These are phyloP conservation scores for Chernovozyma sophiae-reginae DNA, from an alignment of 1,139 yeast species.

Conservation along the genomic window DNA sequence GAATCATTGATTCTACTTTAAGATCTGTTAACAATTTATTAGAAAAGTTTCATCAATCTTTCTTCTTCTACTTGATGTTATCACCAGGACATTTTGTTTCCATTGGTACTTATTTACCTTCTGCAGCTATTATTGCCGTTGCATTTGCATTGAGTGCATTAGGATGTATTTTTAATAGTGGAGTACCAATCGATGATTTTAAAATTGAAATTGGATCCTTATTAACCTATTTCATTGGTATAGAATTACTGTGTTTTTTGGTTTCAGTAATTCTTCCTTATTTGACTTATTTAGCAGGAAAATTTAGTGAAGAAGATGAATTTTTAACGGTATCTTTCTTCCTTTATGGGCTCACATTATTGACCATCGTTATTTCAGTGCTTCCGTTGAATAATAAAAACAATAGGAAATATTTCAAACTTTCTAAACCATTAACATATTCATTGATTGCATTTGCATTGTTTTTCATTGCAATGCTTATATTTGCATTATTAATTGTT, in stretches of 20 bases:
- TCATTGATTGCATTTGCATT: constrained; percentile 42
- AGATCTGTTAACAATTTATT: constrained; percentile 87
- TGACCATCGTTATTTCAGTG: constrained; percentile 17
- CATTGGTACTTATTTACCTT: constrained; percentile 88
- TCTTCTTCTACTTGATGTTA: constrained; percentile 83
- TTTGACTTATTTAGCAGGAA: constrained; percentile 13
- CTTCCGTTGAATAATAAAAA: constrained; percentile 15
- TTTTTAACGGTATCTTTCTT: constrained; percentile 2
- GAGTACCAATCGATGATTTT: constrained; percentile 19
- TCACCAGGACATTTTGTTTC: constrained; percentile 82
- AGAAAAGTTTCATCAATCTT: constrained; percentile 96
- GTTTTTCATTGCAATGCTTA: constrained; percentile 60
- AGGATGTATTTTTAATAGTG: constrained; percentile 50
- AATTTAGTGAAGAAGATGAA: constrained; percentile 2
- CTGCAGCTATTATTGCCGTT: constrained; percentile 71
- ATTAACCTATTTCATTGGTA: constrained; percentile 28
- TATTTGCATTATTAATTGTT: constrained; percentile 73
- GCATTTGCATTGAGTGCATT: constrained; percentile 71
- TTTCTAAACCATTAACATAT: constrained; percentile 21
- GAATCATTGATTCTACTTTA: constrained; percentile 81
- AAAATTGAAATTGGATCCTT: constrained; percentile 23
- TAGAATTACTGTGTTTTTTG: constrained; percentile 30
- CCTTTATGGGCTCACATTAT: constrained; percentile 13
- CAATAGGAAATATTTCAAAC: constrained; percentile 10
- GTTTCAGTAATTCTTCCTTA: constrained; percentile 27